These are phyloP conservation scores for Ascochyta lentis DNA, from an alignment of 2,329 filamentous ascomycete genomes.

Conservation along the genomic window DNA sequence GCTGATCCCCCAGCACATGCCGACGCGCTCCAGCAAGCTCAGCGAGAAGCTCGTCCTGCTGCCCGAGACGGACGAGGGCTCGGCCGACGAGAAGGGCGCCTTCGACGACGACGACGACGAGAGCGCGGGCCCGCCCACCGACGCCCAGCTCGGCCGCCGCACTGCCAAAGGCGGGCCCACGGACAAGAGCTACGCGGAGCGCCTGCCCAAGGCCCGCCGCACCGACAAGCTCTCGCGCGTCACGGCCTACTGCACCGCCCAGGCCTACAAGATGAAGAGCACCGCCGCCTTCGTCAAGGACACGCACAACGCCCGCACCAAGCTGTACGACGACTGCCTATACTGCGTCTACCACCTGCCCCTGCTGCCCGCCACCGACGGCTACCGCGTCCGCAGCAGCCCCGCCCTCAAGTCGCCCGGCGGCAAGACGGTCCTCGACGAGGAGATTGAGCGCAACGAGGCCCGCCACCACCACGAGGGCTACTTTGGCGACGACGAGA, in stretches of 20 bases:
- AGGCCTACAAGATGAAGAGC: conserved; percentile 86
- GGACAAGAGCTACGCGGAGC: conserved; percentile 92
- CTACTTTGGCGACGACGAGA: conserved; percentile 78
- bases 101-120: conserved; percentile 64
- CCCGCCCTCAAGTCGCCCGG: conserved; percentile 92
- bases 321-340: conserved; percentile 96
- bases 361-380: conserved; percentile 81
- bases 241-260: conserved; percentile 95
- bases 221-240: conserved; percentile 87
- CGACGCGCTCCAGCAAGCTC: conserved; percentile 88
- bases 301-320: conserved; percentile 88
- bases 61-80: conserved; percentile 73
- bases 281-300: conserved; percentile 89
- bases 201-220: conserved; percentile 84
- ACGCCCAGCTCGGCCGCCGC: conserved; percentile 70
- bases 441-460: conserved; percentile 96
- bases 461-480: conserved; percentile 87
- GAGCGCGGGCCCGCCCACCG: conserved; percentile 64
- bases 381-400: conserved; percentile 86
- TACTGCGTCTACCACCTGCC: conserved; percentile 96
- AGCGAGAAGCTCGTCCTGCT: conserved; percentile 96
- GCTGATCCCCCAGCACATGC: conserved; percentile 68
- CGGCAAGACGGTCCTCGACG: conserved; percentile 88
- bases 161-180: conserved; percentile 68
- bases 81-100: conserved; percentile 60